Percentiles rank a stretch among this genome's conserved stretches.
phyloP scores from a whole-genome alignment of 352 stramenopile species.

The Phytophthora ramorum region DNA sequence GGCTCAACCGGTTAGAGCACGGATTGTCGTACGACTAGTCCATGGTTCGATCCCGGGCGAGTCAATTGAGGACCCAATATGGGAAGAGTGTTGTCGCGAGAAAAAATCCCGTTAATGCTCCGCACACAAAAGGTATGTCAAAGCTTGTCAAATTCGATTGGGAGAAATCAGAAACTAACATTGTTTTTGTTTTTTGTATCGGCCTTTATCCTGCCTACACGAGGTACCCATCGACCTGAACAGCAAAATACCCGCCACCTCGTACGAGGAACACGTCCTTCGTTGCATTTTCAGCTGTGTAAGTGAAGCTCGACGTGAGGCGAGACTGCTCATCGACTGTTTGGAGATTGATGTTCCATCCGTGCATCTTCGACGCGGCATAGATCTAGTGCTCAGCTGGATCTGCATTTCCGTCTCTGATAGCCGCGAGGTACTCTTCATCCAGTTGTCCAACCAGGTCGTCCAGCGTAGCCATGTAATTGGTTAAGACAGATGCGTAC shows the following conservation, averaged over 20 bases:
- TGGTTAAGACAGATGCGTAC: no score
- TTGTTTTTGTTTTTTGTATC: no score
- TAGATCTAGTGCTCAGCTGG: not conserved
- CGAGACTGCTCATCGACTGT: not conserved
- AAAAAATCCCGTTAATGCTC: constrained; percentile 5
- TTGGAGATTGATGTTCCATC: not conserved
- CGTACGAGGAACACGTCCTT: constrained; percentile 9
- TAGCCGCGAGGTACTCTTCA: no score
- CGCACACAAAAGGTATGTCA: constrained; percentile 15
- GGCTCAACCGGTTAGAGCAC: no score
- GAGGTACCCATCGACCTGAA: constrained; percentile 3
- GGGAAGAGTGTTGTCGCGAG: no score
- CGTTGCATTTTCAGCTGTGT: constrained; percentile 1
- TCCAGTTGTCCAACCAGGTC: no score
- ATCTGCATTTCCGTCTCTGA: not conserved
- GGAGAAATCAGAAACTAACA: no score
- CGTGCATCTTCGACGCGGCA: not conserved
- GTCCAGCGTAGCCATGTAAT: no score
- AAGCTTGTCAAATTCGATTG: constrained; percentile 5
- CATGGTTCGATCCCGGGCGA: no score
- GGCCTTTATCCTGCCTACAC: not conserved
- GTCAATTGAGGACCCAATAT: no score
- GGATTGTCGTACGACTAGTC: no score
- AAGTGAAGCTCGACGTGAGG: constrained; percentile 3
- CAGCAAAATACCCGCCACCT: constrained; percentile 9